These are phyloP conservation scores for Malus asiatica DNA, from an alignment of 306 rosid species.

Conservation along the genomic window DNA sequence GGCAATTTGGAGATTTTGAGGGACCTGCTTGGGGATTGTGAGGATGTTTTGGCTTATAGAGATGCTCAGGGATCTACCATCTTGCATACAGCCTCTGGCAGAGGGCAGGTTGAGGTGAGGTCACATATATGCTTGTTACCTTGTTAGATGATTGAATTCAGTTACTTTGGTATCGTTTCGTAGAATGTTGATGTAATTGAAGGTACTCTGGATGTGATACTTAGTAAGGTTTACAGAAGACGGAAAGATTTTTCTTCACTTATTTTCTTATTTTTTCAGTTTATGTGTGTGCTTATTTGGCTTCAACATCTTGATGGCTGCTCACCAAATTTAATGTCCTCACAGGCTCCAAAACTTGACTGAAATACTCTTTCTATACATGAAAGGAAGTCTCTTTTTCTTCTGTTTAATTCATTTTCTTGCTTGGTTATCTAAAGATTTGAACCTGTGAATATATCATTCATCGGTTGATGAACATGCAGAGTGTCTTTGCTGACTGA, in stretches of 20 bases:
- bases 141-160: not conserved
- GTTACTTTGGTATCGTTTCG: not conserved
- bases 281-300: not conserved
- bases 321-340: constrained; percentile 1
- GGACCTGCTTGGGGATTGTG: constrained; percentile 34
- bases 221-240: not conserved
- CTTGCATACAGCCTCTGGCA: constrained; percentile 71
- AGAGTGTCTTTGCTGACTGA: not conserved
- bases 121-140: constrained; percentile 5
- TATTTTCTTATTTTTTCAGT: not conserved
- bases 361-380: not conserved
- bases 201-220: not conserved
- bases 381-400: not conserved
- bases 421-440: not conserved
- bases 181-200: not conserved
- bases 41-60: constrained; percentile 36
- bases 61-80: constrained; percentile 65
- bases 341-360: not conserved
- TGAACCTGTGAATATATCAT: not conserved
- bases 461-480: not conserved
- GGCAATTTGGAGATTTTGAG: constrained; percentile 72
- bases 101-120: constrained; percentile 78
- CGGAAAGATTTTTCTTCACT: not conserved
- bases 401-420: not conserved
- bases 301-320: not conserved